These are phyloP conservation scores for Nicotiana benthamiana DNA, from an alignment of 257 asterid genomes.

Conservation along the genomic window DNA sequence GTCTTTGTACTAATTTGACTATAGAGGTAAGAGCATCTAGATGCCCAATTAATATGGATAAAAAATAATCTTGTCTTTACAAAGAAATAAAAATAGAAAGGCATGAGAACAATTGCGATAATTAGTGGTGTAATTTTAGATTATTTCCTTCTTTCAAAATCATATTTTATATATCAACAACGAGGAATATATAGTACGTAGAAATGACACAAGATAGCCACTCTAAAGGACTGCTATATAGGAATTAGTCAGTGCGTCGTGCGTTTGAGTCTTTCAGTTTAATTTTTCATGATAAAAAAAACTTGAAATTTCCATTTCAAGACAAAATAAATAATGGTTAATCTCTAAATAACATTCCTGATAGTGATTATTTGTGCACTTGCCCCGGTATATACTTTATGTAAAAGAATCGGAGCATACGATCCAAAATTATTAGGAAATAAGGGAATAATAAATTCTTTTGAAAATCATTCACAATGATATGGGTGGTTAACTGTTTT, in stretches of 20 bases:
- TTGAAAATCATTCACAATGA: not conserved
- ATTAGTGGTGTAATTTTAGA: not conserved
- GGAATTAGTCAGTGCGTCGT: fast-evolving
- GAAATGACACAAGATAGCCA: no score
- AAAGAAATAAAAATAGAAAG: not conserved
- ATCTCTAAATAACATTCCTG: no score
- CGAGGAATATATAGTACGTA: no score
- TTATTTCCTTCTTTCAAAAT: not conserved
- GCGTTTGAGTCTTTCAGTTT: no score
- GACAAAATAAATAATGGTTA: no score
- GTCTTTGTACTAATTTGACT: not conserved
- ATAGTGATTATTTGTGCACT: no score
- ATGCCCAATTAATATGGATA: not conserved
- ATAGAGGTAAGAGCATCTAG: not conserved
- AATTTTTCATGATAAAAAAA: no score
- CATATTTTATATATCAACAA: not conserved
- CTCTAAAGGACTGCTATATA: no score
- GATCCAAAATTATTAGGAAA: not conserved
- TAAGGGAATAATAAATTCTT: no score
- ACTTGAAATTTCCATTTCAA: no score
- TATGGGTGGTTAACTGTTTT: no score
- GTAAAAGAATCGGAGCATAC: not conserved
- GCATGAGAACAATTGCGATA: not conserved
- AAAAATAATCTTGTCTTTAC: not conserved
- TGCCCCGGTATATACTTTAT: not conserved